Evolutionary conservation across 805 yeast species (phyloP), one percentile per base, ranked within the genome.

Genomic region (Starmerella tilneyi): DNA sequence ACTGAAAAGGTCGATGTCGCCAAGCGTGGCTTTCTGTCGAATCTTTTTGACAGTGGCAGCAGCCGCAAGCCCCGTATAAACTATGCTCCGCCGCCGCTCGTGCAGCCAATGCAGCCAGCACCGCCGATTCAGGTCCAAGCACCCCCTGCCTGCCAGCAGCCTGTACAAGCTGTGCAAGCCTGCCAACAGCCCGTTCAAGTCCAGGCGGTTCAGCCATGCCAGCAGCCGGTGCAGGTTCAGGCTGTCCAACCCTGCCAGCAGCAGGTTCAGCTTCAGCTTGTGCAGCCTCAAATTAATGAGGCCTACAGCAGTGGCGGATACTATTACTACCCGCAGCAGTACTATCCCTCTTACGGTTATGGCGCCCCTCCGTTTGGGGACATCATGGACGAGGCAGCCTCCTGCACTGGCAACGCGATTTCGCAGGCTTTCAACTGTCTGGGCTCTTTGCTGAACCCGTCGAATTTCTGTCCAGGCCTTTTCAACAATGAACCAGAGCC

Each of bases 81-180:
- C 21, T 36, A 36, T 15, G 40, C 40, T 9, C 40, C 40, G 2
- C 40, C 40, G 15, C 40, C 28, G 11, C 28, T 34, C 11, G 27
- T 11, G 11, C 38, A 34, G 13, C 23, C 11, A 5, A 20, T 22
- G 4, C 38, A 3, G 3, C 19, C 38, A 1, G 38, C 28, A 9
- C 28, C 28, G 5, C 24, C 24, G 5, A 20, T 12, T 33, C 36
- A 33, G 24, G 19, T 12, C 24, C 36, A 24, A 24, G 27, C 27
- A 9, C 12, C 27, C 12, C 12, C 27, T 9, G 27, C 12, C 12
- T 24, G 27, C 27, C 27, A 24, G 27, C 27, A n/a, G n/a, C n/a
- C n/a, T n/a, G 27, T 24, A 11, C 27, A 24, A 24, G 27, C 27
- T 24, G n/a, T n/a, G n/a, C 27, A 24, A 11, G 11, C 27, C 11